Evolutionary conservation across 495 filamentous ascomycete genomes (phyloP).

Genomic region (Neurospora sublineolata): DNA sequence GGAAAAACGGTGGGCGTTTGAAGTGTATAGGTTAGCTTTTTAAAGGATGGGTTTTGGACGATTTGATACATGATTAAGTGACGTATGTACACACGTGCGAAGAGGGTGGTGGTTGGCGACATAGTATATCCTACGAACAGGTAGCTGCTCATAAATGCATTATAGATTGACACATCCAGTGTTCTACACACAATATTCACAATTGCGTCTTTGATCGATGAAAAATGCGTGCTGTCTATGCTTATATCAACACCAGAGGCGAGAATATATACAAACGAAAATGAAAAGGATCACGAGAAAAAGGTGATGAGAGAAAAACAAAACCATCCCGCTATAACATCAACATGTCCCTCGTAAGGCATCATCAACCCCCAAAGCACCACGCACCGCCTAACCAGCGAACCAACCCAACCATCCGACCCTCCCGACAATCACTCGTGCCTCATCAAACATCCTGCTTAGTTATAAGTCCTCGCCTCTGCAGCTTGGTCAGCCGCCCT

Average conservation of each 20-base stretch:
- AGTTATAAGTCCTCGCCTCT: slow-evolving; percentile 42
- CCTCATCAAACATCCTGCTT: neutral
- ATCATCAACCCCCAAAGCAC: neutral
- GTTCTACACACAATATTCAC: neutral
- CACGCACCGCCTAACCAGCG: neutral
- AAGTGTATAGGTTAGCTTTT: neutral
- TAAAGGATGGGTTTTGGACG: neutral
- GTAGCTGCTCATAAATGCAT: neutral
- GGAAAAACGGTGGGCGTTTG: neutral
- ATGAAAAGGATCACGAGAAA: neutral
- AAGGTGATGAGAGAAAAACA: neutral
- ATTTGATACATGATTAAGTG: neutral
- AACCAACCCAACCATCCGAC: neutral
- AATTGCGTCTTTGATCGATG: neutral
- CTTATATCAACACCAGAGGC: neutral
- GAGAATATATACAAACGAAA: neutral
- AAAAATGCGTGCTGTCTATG: neutral
- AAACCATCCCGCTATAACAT: neutral
- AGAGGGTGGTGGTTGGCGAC: neutral
- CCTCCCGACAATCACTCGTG: neutral
- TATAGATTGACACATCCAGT: neutral
- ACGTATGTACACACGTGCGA: neutral
- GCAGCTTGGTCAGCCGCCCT: slow-evolving; percentile 47
- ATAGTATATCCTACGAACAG: neutral
- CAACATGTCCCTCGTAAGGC: neutral